These are phyloP conservation scores for Termitomyces sp. DNA, from an alignment of 768 basidiomycete genomes.

Conservation along the genomic window DNA sequence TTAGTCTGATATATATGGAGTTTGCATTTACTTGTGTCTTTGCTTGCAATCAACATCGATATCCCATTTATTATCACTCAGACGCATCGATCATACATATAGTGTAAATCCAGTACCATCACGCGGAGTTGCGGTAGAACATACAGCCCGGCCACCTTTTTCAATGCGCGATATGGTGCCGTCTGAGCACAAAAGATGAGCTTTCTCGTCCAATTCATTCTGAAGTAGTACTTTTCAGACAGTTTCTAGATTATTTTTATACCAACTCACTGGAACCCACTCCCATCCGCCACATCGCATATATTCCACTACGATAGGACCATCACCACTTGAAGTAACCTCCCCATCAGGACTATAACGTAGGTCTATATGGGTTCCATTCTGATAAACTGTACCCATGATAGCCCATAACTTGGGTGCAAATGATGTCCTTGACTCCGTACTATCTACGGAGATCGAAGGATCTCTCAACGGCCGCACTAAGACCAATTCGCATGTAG, in stretches of 20 bases:
- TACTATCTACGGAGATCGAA: constrained; percentile 32
- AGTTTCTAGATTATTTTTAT: background rate
- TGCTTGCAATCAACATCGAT: background rate
- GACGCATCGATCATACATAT: constrained; percentile 31
- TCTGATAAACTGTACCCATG: constrained; percentile 66
- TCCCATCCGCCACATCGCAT: constrained; percentile 77
- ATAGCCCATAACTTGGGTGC: constrained; percentile 48
- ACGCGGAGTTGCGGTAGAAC: constrained; percentile 33
- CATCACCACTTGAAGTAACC: constrained; percentile 35
- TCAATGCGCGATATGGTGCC: constrained; percentile 67
- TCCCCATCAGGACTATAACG: constrained; percentile 46
- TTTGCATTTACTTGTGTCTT: background rate
- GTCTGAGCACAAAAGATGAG: constrained; percentile 77
- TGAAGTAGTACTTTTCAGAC: constrained; percentile 23
- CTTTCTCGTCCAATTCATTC: constrained; percentile 53
- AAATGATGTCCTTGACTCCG: constrained; percentile 42
- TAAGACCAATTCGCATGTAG: constrained; percentile 68
- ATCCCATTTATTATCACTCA: background rate
- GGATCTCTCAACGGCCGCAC: constrained; percentile 70
- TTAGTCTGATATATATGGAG: background rate
- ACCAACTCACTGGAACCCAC: constrained; percentile 66
- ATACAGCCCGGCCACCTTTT: constrained; percentile 51
- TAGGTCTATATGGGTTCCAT: constrained; percentile 66
- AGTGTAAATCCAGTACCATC: constrained; percentile 38
- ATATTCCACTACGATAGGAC: constrained; percentile 67